Evolutionary conservation across 2,329 filamentous ascomycete species (phyloP), one percentile per base, ranked within the genome.

Genomic region (Aspergillus aculeatinus): DNA sequence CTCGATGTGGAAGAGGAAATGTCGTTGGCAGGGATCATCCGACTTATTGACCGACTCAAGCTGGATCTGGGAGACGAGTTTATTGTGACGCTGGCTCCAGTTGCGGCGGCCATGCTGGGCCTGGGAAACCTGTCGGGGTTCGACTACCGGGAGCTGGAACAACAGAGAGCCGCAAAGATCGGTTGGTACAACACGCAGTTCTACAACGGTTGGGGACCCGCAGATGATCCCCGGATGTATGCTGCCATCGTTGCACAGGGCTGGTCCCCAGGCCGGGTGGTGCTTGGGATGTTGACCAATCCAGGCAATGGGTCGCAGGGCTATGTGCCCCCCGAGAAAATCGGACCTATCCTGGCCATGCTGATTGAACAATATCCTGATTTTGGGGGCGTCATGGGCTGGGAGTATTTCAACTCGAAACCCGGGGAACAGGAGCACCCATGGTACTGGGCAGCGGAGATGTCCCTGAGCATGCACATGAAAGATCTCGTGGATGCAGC

Each of bases 131-230:
- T 96, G 3, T 92, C 89, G 60, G 93, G 92, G 0, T 96, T 96
- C 74, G 84, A 87, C 72, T 96, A 96, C 75, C 82, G 86, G 49
- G 81, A 87, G 11, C 82, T 97, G 2, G 91, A 96, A 72, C 81
- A 83, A 11, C 82, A 85, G 74, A 81, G 85, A 5, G 88, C 88
- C 0, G 76, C 75, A 16, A 83, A 88, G 48, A 89, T 96, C 29
- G 82, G 83, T 2, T 97, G 92, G 86, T 96, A 96, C 75, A 96
- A 96, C 72, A 83, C 89, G 5, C 93, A 97, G 72, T 96, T 96
- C 76, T 97, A 97, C 81, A 95, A 90, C 71, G 92, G 92, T 1
- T 97, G 91, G 88, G 91, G 91, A 9, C 86, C 87, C 52, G 85
- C 87, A 1, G 78, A 81, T 29, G 81, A 82, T 59, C 73, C 77